phyloP scores from a whole-genome alignment of 1,284 basidiomycete genomes.

The Lignosus rhinocerotis region DNA sequence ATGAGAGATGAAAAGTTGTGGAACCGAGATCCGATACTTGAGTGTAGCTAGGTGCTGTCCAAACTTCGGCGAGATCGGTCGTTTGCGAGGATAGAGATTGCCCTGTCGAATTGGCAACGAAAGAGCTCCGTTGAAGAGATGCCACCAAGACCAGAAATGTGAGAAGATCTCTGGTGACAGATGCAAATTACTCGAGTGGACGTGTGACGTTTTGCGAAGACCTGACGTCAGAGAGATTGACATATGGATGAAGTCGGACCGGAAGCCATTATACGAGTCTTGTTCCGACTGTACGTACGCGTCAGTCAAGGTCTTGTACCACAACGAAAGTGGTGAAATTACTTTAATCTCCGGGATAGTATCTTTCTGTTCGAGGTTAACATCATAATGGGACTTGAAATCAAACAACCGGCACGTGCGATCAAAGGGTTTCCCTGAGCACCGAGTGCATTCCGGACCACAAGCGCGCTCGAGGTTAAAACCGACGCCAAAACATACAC shows the following conservation, averaged over 20 bases:
- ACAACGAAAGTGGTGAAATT: constrained; percentile 19
- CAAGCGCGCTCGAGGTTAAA: constrained; percentile 87
- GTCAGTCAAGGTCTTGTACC: not conserved
- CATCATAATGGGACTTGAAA: constrained; percentile 83
- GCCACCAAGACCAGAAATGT: constrained; percentile 94
- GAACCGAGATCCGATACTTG: constrained; percentile 86
- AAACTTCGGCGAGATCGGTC: constrained; percentile 85
- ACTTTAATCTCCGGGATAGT: constrained; percentile 54
- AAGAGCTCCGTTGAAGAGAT: constrained; percentile 79
- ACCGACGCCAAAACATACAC: constrained; percentile 91
- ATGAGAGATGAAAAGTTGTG: constrained; percentile 85
- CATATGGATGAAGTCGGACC: constrained; percentile 94
- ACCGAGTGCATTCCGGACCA: constrained; percentile 67
- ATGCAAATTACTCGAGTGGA: constrained; percentile 74
- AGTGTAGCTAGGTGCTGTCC: constrained; percentile 88
- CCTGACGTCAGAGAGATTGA: constrained; percentile 82
- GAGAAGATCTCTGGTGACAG: constrained; percentile 86
- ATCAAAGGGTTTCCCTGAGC: constrained; percentile 67
- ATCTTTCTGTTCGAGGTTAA: constrained; percentile 62
- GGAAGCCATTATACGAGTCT: constrained; percentile 89
- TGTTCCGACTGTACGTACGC: constrained; percentile 40
- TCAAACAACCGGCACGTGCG: constrained; percentile 81
- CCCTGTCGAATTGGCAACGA: constrained; percentile 90
- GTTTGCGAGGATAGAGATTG: constrained; percentile 70
- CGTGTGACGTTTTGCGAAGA: constrained; percentile 30